Evolutionary conservation across 306 rosid genomes (phyloP).

Genomic region (Clitoria ternatea): DNA sequence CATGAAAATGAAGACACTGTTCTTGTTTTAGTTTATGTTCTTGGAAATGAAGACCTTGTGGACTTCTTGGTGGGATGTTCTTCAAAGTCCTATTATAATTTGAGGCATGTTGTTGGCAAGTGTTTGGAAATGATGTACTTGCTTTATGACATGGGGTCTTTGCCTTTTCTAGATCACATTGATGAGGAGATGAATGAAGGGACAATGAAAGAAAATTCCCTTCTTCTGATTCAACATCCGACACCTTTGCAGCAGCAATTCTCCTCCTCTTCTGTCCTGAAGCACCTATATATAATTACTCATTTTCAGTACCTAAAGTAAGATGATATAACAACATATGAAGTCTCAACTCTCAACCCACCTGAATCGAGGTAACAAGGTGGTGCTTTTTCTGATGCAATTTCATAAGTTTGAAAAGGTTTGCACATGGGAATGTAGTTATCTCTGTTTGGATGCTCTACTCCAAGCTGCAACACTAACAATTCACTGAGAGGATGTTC

Average conservation of each 20-base stretch:
- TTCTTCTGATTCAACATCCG: constrained; percentile 68
- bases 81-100: constrained; percentile 23
- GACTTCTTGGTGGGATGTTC: constrained; percentile 17
- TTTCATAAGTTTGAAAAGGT: constrained; percentile 42
- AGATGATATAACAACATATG: too few species aligned
- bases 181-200: constrained; percentile 75
- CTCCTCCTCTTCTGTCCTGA: constrained; percentile 67
- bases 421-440: constrained; percentile 61
- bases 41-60: constrained; percentile 32
- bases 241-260: constrained; percentile 41
- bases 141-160: constrained; percentile 38
- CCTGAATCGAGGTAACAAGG: constrained; percentile 46
- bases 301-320: neutral
- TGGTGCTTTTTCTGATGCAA: constrained; percentile 33
- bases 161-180: constrained; percentile 66
- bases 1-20: constrained; percentile 23
- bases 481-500: constrained; percentile 77
- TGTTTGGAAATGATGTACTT: constrained; percentile 36
- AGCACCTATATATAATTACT: constrained; percentile 30
- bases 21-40: constrained; percentile 34
- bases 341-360: constrained; percentile 22
- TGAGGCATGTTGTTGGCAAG: constrained; percentile 18
- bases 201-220: constrained; percentile 78
- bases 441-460: constrained; percentile 50
- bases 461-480: constrained; percentile 70